Percentiles rank a stretch among this genome's conserved stretches.
Conservation (phyloP, 305 asterid genomes). For the Solanum hybrid region DNA sequence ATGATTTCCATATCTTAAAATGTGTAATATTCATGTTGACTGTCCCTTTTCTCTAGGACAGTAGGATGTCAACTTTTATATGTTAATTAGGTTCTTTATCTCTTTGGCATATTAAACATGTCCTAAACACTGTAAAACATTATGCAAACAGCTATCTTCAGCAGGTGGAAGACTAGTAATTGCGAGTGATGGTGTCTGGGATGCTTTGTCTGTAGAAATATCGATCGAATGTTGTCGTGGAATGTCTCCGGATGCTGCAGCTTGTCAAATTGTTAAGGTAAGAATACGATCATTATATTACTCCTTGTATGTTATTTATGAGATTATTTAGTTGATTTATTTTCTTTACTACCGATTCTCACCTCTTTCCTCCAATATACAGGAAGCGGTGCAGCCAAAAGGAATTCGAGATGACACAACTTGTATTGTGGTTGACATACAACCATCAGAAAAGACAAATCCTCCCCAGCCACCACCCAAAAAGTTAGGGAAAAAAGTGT, state of each 20-base stretch:
- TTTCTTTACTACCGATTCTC: background rate
- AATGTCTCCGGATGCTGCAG: slow-evolving; percentile 58
- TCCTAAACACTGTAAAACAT: slow-evolving; percentile 4
- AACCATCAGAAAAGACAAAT: slow-evolving; percentile 45
- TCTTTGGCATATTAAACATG: background rate
- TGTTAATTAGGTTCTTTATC: background rate
- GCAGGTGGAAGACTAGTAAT: slow-evolving; percentile 68
- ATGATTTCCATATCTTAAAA: background rate
- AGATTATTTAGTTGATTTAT: background rate
- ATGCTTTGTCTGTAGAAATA: slow-evolving; percentile 52
- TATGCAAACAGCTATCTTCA: slow-evolving; percentile 45
- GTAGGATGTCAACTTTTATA: background rate
- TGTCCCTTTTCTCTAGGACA: background rate
- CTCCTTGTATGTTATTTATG: background rate
- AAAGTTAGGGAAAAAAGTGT: slow-evolving; percentile 57
- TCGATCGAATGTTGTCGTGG: slow-evolving; percentile 67
- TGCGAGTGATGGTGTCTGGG: slow-evolving; percentile 89
- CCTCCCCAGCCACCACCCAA: slow-evolving; percentile 46
- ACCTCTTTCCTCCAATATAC: background rate
- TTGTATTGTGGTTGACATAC: slow-evolving; percentile 64
- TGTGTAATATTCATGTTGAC: background rate
- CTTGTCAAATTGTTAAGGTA: slow-evolving; percentile 70
- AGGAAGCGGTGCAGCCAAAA: slow-evolving; percentile 65
- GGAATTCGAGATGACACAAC: slow-evolving; percentile 83
- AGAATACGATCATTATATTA: slow-evolving; percentile 16